These are phyloP conservation scores for Coccomyxa sp. DNA, from an alignment of 139 green algal genomes.

Conservation along the genomic window DNA sequence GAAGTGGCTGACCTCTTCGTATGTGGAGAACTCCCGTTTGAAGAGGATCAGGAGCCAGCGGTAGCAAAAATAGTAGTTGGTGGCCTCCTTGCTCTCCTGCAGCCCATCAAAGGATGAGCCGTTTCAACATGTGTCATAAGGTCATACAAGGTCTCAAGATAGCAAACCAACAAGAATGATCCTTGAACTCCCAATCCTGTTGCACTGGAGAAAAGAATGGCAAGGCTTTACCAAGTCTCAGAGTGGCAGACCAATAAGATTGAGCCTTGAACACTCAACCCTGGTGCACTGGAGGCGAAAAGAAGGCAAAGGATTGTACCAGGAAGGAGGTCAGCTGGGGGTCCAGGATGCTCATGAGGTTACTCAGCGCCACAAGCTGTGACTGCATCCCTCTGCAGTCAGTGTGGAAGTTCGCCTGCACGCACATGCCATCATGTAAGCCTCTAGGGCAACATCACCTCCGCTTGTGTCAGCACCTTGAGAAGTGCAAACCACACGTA, in stretches of 20 bases:
- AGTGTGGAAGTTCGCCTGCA: not conserved
- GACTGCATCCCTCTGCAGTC: constrained; percentile 67
- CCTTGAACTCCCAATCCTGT: no score
- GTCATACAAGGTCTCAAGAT: no score
- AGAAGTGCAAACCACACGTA: not conserved
- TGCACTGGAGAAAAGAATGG: no score
- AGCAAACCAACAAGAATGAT: no score
- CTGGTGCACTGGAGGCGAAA: no score
- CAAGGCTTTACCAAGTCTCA: no score
- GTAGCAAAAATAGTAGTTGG: constrained; percentile 88
- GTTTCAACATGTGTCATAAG: no score
- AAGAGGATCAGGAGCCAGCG: constrained; percentile 90
- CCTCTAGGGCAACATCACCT: not conserved
- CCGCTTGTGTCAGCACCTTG: constrained; percentile 2
- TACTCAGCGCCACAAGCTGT: constrained; percentile 70
- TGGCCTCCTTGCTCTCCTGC: not conserved
- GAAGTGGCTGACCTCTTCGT: constrained; percentile 30
- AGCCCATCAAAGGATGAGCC: not conserved
- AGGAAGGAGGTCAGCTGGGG: constrained; percentile 71
- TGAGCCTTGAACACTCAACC: no score
- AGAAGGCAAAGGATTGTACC: no score
- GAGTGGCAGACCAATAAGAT: no score
- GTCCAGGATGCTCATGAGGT: constrained; percentile 75
- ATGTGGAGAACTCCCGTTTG: constrained; percentile 86
- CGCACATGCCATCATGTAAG: constrained; percentile 1